Conservation (phyloP, 139 green algal species). For the Nannochloris sp. region DNA sequence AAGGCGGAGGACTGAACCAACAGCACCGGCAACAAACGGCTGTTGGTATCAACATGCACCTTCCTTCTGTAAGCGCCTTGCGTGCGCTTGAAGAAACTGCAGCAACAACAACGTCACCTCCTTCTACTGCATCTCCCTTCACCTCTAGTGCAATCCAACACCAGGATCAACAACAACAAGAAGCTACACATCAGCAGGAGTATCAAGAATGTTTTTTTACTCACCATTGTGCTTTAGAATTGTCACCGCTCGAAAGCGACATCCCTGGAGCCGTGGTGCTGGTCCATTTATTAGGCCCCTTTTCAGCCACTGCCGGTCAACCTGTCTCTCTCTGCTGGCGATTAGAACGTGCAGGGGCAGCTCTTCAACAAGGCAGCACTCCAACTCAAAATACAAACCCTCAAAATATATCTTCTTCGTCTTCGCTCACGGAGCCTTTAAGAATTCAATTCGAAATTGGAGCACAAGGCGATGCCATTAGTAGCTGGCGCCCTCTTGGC, state of each 20-base stretch:
- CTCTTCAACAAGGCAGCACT: neutral
- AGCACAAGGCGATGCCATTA: neutral
- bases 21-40: no score
- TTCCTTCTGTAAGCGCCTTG: no score
- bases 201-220: no score
- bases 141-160: no score
- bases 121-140: no score
- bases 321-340: slow-evolving; percentile 44
- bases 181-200: neutral
- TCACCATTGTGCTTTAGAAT: neutral
- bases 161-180: no score
- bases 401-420: no score
- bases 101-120: neutral
- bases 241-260: slow-evolving; percentile 1
- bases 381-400: neutral
- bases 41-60: no score
- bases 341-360: slow-evolving; percentile 26
- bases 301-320: slow-evolving; percentile 27
- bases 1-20: no score
- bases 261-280: slow-evolving; percentile 17
- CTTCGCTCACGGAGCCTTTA: neutral
- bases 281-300: slow-evolving; percentile 39
- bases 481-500: slow-evolving; percentile 17
- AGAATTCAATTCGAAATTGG: slow-evolving; percentile 25
- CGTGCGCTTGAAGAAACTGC: no score